Evolutionary conservation across 2,329 filamentous ascomycete species (phyloP).

Genomic region (Penicillium sp.): DNA sequence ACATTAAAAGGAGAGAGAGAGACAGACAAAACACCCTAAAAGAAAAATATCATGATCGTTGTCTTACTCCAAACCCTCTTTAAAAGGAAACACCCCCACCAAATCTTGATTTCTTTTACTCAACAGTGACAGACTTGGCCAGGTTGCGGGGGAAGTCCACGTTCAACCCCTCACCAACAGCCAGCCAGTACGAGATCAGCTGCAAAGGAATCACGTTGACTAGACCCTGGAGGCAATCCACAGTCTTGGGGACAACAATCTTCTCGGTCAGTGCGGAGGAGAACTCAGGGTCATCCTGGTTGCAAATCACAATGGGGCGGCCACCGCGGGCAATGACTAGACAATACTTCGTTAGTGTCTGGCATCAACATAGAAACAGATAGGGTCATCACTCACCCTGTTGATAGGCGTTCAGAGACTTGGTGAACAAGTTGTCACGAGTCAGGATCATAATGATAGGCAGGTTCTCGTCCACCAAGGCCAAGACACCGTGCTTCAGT

Average conservation of each 20-base stretch:
- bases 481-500: slow-evolving; percentile 97
- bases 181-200: slow-evolving; percentile 98
- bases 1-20: slow-evolving; percentile 3
- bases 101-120: slow-evolving; percentile 58
- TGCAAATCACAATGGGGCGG: slow-evolving; percentile 98
- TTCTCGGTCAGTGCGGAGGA: slow-evolving; percentile 84
- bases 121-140: slow-evolving; percentile 98
- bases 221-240: slow-evolving; percentile 92
- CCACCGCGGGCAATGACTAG: slow-evolving; percentile 90
- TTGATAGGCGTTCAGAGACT: slow-evolving; percentile 99
- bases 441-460: slow-evolving; percentile 99
- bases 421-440: slow-evolving; percentile 91
- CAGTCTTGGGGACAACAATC: slow-evolving; percentile 95
- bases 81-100: neutral
- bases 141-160: slow-evolving; percentile 98
- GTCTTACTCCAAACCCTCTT: slow-evolving; percentile 16
- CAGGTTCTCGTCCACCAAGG: slow-evolving; percentile 95
- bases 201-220: slow-evolving; percentile 97
- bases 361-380: slow-evolving; percentile 7
- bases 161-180: slow-evolving; percentile 91
- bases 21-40: slow-evolving; percentile 21
- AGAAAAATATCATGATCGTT: slow-evolving; percentile 20
- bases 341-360: slow-evolving; percentile 27
- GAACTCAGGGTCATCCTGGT: slow-evolving; percentile 86
- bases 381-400: slow-evolving; percentile 63